These are phyloP conservation scores for Fusarium continuum DNA, from an alignment of 2,329 filamentous ascomycete species.

Conservation along the genomic window DNA sequence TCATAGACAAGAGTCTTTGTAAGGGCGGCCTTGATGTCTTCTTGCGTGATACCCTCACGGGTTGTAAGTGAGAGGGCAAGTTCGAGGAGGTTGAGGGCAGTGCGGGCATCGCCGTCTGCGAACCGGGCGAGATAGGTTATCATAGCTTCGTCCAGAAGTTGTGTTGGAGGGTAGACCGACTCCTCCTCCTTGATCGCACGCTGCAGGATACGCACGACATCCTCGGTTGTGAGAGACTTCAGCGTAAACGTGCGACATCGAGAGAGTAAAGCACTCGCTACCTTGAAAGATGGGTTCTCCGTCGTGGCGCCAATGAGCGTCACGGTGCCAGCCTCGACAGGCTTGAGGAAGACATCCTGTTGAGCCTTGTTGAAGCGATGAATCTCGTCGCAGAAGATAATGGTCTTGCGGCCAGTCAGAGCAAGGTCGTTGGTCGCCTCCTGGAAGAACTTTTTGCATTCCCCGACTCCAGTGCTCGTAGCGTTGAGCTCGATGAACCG, in stretches of 20 bases:
- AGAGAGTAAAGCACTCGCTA: constrained; percentile 86
- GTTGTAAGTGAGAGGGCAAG: constrained; percentile 77
- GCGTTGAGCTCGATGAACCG: constrained; percentile 97
- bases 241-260: constrained; percentile 92
- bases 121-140: constrained; percentile 85
- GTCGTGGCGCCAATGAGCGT: constrained; percentile 96
- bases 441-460: constrained; percentile 90
- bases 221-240: constrained; percentile 74
- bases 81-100: constrained; percentile 90
- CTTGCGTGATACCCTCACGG: constrained; percentile 72
- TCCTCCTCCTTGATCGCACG: constrained; percentile 76
- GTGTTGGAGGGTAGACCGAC: constrained; percentile 51
- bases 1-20: constrained; percentile 97
- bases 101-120: constrained; percentile 91
- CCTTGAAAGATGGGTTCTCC: constrained; percentile 91
- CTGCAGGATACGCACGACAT: constrained; percentile 77
- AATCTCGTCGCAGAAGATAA: constrained; percentile 98
- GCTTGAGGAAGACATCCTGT: constrained; percentile 93
- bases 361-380: constrained; percentile 91
- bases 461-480: constrained; percentile 84
- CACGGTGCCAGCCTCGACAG: constrained; percentile 89
- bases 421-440: constrained; percentile 83
- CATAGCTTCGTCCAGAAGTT: constrained; percentile 79
- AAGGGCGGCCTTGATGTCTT: constrained; percentile 80
- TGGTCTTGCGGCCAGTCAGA: constrained; percentile 88